These are phyloP conservation scores for Metarhizium album DNA, from an alignment of 2,329 filamentous ascomycete genomes.

Conservation along the genomic window DNA sequence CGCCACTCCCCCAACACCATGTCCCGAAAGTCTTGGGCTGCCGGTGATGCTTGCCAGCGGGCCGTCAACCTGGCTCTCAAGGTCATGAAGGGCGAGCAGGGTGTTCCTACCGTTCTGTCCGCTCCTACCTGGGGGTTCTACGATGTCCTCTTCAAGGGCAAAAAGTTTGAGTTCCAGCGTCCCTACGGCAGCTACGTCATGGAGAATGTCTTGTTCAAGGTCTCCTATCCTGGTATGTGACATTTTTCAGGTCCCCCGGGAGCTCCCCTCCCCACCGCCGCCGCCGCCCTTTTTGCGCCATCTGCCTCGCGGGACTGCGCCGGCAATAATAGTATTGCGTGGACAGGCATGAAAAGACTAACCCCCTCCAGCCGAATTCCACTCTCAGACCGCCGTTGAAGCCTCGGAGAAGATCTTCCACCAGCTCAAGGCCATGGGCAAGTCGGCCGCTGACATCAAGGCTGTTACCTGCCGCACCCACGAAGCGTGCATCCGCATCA, in stretches of 20 bases:
- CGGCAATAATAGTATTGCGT: no score
- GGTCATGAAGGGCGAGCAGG: slow-evolving; percentile 83
- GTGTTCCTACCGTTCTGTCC: slow-evolving; percentile 84
- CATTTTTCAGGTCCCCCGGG: neutral
- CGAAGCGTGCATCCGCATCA: slow-evolving; percentile 97
- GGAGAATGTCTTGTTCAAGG: slow-evolving; percentile 99
- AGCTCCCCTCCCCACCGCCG: neutral
- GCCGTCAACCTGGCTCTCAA: slow-evolving; percentile 86
- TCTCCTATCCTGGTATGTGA: slow-evolving; percentile 86
- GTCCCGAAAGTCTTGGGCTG: slow-evolving; percentile 98
- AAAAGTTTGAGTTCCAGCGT: slow-evolving; percentile 92
- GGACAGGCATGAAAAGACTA: neutral
- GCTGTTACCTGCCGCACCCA: slow-evolving; percentile 88
- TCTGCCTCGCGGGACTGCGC: neutral
- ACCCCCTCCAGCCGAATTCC: slow-evolving; percentile 64
- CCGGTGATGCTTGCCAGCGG: slow-evolving; percentile 93
- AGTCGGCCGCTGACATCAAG: slow-evolving; percentile 90
- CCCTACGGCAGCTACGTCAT: slow-evolving; percentile 97
- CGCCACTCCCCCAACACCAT: slow-evolving; percentile 98
- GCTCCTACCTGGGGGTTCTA: slow-evolving; percentile 97
- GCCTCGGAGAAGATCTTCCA: slow-evolving; percentile 81
- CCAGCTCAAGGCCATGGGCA: slow-evolving; percentile 73
- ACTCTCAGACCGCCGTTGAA: slow-evolving; percentile 97
- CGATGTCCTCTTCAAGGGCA: slow-evolving; percentile 93
- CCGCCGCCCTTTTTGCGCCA: neutral